phyloP scores from a whole-genome alignment of 2,329 filamentous ascomycete genomes.

The Myriosclerotinia scirpicola region DNA sequence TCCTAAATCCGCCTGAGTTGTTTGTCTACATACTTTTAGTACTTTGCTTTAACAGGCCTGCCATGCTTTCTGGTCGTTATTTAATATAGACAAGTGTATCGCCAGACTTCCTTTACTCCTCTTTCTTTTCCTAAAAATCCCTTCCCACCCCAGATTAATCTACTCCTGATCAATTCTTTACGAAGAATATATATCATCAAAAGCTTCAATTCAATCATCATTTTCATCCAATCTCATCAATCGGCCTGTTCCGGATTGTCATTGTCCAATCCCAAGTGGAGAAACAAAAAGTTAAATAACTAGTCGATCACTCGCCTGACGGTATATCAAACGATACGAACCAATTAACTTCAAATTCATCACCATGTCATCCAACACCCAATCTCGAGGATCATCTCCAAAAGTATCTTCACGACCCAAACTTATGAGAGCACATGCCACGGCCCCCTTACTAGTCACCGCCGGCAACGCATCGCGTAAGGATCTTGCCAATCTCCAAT shows the following conservation, averaged over 20 bases:
- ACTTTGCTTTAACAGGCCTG: slow-evolving; percentile 12
- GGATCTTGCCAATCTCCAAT: slow-evolving; percentile 51
- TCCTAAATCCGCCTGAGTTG: slow-evolving; percentile 16
- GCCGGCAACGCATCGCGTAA: slow-evolving; percentile 55
- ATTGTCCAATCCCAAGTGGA: slow-evolving; percentile 14
- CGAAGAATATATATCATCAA: slow-evolving; percentile 4
- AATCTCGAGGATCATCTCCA: slow-evolving; percentile 43
- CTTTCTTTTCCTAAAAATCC: slow-evolving; percentile 3
- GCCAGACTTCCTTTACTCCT: neutral
- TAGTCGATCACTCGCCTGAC: slow-evolving; percentile 13
- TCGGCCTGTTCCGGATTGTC: slow-evolving; percentile 14
- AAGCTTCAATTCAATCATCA: slow-evolving; percentile 6
- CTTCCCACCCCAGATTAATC: neutral
- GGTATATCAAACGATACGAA: slow-evolving; percentile 4
- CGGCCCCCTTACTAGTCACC: slow-evolving; percentile 58
- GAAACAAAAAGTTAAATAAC: slow-evolving; percentile 8
- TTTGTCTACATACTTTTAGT: slow-evolving; percentile 6
- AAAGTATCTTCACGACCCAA: slow-evolving; percentile 49
- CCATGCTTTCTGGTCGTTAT: slow-evolving; percentile 12
- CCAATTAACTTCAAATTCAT: neutral
- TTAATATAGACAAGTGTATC: slow-evolving; percentile 17
- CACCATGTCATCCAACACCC: slow-evolving; percentile 43
- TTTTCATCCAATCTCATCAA: slow-evolving; percentile 10
- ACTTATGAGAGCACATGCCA: slow-evolving; percentile 55
- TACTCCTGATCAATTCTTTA: neutral